phyloP scores from a whole-genome alignment of 495 filamentous ascomycete species.

The Hamigera avellanea region DNA sequence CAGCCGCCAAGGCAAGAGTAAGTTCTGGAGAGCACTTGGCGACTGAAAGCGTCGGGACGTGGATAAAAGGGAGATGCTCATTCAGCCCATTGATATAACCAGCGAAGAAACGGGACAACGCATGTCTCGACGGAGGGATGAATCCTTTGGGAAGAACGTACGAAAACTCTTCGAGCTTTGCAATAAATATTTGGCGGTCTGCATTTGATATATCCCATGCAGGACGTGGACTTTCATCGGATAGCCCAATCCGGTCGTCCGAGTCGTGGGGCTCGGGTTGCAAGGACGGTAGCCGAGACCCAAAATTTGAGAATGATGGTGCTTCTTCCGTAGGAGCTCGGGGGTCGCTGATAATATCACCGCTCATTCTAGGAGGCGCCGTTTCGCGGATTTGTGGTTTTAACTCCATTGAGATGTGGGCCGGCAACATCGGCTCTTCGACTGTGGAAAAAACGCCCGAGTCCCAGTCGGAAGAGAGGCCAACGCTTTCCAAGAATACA shows the following conservation, averaged over 20 bases:
- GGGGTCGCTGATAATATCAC: slow-evolving; percentile 27
- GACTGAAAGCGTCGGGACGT: slow-evolving; percentile 35
- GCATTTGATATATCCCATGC: slow-evolving; percentile 55
- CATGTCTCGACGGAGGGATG: slow-evolving; percentile 40
- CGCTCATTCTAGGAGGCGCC: slow-evolving; percentile 18
- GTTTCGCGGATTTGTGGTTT: slow-evolving; percentile 24
- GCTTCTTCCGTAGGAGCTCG: slow-evolving; percentile 26
- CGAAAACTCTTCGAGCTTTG: slow-evolving; percentile 53
- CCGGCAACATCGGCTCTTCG: slow-evolving; percentile 31
- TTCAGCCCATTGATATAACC: slow-evolving; percentile 39
- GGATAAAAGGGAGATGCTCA: slow-evolving; percentile 39
- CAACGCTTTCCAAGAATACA: slow-evolving; percentile 38
- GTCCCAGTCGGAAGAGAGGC: slow-evolving; percentile 40
- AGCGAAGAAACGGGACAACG: slow-evolving; percentile 35
- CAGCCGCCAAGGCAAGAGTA: slow-evolving; percentile 35
- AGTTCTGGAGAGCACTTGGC: slow-evolving; percentile 34
- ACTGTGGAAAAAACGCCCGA: slow-evolving; percentile 36
- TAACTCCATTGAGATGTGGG: slow-evolving; percentile 26
- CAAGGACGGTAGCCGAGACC: slow-evolving; percentile 56
- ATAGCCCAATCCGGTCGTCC: slow-evolving; percentile 36
- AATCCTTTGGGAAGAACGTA: slow-evolving; percentile 56
- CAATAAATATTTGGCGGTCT: slow-evolving; percentile 51
- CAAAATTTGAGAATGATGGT: slow-evolving; percentile 51
- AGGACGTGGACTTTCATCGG: slow-evolving; percentile 34
- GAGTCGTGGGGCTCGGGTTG: slow-evolving; percentile 52